A percentile compares a stretch with the other conserved stretches of the same genome.
Conservation (phyloP, 2,329 filamentous ascomycete genomes). For the Myriosclerotinia curreyana region DNA sequence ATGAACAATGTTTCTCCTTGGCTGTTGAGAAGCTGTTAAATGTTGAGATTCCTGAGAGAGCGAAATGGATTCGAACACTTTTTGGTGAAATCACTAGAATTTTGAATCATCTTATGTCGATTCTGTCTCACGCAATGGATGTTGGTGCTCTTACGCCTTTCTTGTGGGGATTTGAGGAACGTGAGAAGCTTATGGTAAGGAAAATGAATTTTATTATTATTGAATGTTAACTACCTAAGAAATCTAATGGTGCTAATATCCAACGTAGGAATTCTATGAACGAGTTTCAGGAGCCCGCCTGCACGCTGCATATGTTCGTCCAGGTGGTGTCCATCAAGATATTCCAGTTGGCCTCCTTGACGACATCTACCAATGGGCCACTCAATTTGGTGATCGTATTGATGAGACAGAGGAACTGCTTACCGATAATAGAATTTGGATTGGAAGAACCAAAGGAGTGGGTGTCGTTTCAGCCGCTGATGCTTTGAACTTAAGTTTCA, state of each 20-base stretch:
- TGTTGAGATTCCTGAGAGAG: slow-evolving; percentile 89
- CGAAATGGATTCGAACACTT: slow-evolving; percentile 94
- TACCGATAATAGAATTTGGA: slow-evolving; percentile 99
- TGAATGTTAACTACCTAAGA: slow-evolving; percentile 25
- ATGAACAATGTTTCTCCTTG: slow-evolving; percentile 95
- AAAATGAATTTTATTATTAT: slow-evolving; percentile 24
- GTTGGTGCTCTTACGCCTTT: slow-evolving; percentile 97
- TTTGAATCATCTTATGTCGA: slow-evolving; percentile 96
- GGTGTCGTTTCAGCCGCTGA: slow-evolving; percentile 89
- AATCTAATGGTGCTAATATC: slow-evolving; percentile 9
- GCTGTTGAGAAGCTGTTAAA: slow-evolving; percentile 98
- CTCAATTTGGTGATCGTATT: slow-evolving; percentile 96
- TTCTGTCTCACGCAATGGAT: slow-evolving; percentile 97
- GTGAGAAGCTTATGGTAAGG: slow-evolving; percentile 97
- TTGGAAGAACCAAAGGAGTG: slow-evolving; percentile 83
- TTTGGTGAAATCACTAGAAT: slow-evolving; percentile 94
- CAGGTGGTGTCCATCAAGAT: slow-evolving; percentile 94
- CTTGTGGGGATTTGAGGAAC: slow-evolving; percentile 98
- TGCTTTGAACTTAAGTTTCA: slow-evolving; percentile 95
- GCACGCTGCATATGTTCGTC: slow-evolving; percentile 94
- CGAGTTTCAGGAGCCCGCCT: slow-evolving; percentile 97
- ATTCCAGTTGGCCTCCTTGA: slow-evolving; percentile 90
- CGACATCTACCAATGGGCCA: slow-evolving; percentile 99
- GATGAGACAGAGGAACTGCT: slow-evolving; percentile 98
- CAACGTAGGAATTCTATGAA: slow-evolving; percentile 91